A percentile compares a stretch with the other conserved stretches of the same genome.
phyloP scores from a whole-genome alignment of 371 early-diverging fungal species.

The Rhizopus microsporus region DNA sequence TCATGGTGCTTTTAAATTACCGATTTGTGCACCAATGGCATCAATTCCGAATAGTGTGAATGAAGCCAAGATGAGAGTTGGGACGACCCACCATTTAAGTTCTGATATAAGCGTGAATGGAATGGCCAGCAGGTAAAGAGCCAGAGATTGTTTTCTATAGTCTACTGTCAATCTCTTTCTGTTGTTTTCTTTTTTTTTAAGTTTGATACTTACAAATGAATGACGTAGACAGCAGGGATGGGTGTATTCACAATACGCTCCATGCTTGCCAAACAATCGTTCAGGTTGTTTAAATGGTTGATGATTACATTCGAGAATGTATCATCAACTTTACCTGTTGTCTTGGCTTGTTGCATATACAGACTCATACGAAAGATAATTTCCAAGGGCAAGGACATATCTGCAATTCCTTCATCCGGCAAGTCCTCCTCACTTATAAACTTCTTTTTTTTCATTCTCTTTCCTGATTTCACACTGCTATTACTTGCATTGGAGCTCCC shows the following conservation, averaged over 20 bases:
- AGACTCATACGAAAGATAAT: constrained; percentile 58
- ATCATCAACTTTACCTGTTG: constrained; percentile 49
- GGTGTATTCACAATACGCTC: constrained; percentile 81
- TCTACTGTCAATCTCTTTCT: too few relatives aligned
- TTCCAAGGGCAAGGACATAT: constrained; percentile 62
- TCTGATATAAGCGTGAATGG: constrained; percentile 68
- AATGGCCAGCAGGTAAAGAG: constrained; percentile 64
- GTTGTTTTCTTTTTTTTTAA: too few relatives aligned
- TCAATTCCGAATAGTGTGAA: constrained; percentile 79
- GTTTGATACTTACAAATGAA: constrained; percentile 59
- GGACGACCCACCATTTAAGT: constrained; percentile 61
- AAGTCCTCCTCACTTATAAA: constrained; percentile 45
- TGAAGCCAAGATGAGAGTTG: constrained; percentile 59
- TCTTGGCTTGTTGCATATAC: constrained; percentile 54
- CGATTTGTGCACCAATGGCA: constrained; percentile 54
- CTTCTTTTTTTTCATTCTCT: constrained; percentile 7
- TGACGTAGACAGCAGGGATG: constrained; percentile 76
- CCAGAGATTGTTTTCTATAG: constrained; percentile 63
- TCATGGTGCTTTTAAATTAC: constrained; percentile 12
- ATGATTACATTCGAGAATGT: constrained; percentile 53
- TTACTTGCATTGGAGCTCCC: not conserved
- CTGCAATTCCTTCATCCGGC: constrained; percentile 40
- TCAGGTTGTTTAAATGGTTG: constrained; percentile 49
- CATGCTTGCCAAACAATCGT: constrained; percentile 69
- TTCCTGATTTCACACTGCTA: constrained; percentile 1